phyloP scores from a whole-genome alignment of 768 basidiomycete genomes.

The Lactarius psammicola region DNA sequence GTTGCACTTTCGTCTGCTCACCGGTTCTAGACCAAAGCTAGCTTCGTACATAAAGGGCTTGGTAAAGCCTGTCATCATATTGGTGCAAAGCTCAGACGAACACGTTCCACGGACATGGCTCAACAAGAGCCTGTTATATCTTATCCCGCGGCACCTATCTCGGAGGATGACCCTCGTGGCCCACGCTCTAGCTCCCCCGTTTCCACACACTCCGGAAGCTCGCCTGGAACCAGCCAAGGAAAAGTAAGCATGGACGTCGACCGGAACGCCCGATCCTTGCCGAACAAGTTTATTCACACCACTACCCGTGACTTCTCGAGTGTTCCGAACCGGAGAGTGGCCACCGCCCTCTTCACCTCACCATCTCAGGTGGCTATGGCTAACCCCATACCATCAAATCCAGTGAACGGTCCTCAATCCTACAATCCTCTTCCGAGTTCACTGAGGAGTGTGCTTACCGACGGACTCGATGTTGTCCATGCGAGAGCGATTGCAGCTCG shows the following conservation, averaged over 20 bases:
- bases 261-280: conserved; percentile 6
- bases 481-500: conserved; percentile 8
- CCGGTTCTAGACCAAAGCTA: conserved; percentile 10
- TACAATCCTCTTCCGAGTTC: conserved; percentile 1
- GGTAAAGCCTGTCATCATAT: conserved; percentile 20
- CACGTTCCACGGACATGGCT: conserved; percentile 14
- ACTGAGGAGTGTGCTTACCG: neutral
- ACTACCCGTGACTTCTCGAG: neutral
- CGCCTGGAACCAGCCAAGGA: conserved; percentile 19
- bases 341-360: conserved; percentile 1
- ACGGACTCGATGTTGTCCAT: neutral
- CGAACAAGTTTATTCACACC: conserved; percentile 7
- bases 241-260: conserved; percentile 21
- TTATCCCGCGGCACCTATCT: neutral
- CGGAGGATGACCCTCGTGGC: neutral
- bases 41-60: conserved; percentile 15
- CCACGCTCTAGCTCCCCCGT: conserved; percentile 6
- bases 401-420: neutral
- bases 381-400: neutral
- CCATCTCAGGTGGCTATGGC: conserved; percentile 2
- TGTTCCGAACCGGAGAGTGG: conserved; percentile 8
- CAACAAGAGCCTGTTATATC: conserved; percentile 10
- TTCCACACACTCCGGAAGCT: conserved; percentile 21
- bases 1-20: conserved; percentile 5
- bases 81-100: conserved; percentile 15